Percentiles rank a stretch among this genome's conserved stretches.
These are phyloP conservation scores for Neonectria faginata DNA, from an alignment of 2,329 filamentous ascomycete species.

Conservation along the genomic window DNA sequence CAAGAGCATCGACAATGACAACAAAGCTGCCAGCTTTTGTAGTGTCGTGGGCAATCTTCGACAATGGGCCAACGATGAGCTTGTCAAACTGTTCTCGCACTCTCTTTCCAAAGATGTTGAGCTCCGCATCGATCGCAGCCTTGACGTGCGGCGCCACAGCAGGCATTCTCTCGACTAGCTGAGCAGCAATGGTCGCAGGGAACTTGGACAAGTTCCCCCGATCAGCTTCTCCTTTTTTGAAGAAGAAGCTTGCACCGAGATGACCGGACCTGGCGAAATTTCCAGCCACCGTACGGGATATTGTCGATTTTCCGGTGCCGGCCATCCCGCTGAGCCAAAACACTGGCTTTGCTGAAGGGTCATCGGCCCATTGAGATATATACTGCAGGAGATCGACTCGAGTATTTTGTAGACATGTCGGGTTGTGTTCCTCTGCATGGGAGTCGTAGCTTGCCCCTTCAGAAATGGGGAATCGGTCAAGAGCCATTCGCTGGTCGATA, in stretches of 20 bases:
- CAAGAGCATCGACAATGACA: constrained; percentile 52
- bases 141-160: constrained; percentile 43
- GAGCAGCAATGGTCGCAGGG: constrained; percentile 54
- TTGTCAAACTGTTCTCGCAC: constrained; percentile 55
- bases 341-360: neutral
- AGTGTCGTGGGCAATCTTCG: constrained; percentile 2
- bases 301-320: constrained; percentile 13
- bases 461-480: neutral
- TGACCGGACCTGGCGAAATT: neutral
- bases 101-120: constrained; percentile 36
- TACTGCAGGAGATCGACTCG: neutral
- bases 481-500: neutral
- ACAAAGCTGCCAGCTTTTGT: constrained; percentile 17
- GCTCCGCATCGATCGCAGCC: constrained; percentile 48
- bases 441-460: neutral
- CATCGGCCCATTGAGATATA: neutral
- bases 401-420: neutral
- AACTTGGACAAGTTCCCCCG: constrained; percentile 51
- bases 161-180: constrained; percentile 48
- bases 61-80: constrained; percentile 53
- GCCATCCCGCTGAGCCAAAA: constrained; percentile 3
- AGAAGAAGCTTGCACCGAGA: constrained; percentile 31
- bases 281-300: constrained; percentile 53
- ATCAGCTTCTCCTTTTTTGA: constrained; percentile 54
- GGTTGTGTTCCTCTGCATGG: neutral